Evolutionary conservation across 2,329 filamentous ascomycete species (phyloP).

Genomic region (Raffaelea albimanens): DNA sequence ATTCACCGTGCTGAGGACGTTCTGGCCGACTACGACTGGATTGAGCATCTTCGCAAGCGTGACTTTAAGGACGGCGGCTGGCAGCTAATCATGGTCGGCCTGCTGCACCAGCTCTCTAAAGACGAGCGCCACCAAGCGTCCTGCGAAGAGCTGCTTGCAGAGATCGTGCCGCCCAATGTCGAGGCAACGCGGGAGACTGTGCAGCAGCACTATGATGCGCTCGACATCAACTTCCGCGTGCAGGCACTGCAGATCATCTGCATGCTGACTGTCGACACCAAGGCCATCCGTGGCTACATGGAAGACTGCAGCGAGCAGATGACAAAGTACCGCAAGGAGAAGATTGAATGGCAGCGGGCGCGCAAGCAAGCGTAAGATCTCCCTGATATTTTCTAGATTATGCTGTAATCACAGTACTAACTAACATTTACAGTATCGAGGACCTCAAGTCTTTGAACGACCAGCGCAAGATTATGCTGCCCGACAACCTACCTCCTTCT

Average conservation of each 20-base stretch:
- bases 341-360: conserved; percentile 82
- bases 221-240: conserved; percentile 78
- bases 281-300: conserved; percentile 77
- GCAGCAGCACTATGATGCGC: conserved; percentile 57
- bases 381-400: background rate
- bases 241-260: conserved; percentile 76
- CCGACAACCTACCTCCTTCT: conserved; percentile 61
- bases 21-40: conserved; percentile 68
- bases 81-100: conserved; percentile 80
- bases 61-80: conserved; percentile 85
- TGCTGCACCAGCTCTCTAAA: conserved; percentile 77
- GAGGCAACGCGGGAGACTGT: conserved; percentile 71
- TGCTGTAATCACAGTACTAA: background rate
- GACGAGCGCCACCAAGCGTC: conserved; percentile 57
- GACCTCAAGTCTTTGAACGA: conserved; percentile 63
- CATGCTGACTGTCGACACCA: conserved; percentile 77
- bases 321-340: conserved; percentile 90
- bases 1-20: conserved; percentile 68
- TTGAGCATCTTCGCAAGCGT: conserved; percentile 71
- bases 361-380: conserved; percentile 53
- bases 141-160: conserved; percentile 70
- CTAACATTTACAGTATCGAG: conserved; percentile 46
- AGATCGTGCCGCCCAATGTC: conserved; percentile 69
- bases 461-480: conserved; percentile 61
- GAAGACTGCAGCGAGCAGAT: conserved; percentile 88